A percentile compares a stretch with the other conserved stretches of the same genome.
Conservation (phyloP, 2,329 filamentous ascomycete species). For the Ustulina deusta region DNA sequence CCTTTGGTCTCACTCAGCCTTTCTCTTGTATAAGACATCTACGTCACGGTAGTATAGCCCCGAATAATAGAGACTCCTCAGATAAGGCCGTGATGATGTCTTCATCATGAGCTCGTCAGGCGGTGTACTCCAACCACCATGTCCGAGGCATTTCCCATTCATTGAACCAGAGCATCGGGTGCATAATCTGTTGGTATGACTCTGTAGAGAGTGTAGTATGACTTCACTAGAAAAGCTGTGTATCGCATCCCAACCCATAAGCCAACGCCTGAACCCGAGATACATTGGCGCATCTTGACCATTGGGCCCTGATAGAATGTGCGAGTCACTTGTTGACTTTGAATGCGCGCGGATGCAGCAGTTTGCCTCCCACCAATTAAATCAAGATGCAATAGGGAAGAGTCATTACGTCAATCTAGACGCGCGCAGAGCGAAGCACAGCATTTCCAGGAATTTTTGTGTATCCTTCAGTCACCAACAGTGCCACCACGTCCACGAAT, state of each 20-base stretch:
- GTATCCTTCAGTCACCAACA: constrained; percentile 11
- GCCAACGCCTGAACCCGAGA: background rate
- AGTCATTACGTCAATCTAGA: constrained; percentile 18
- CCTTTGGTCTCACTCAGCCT: background rate
- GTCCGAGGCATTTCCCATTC: constrained; percentile 1
- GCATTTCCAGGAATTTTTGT: constrained; percentile 20
- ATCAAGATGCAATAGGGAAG: constrained; percentile 13
- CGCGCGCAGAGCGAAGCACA: constrained; percentile 7
- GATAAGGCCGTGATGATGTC: background rate
- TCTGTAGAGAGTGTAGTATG: background rate
- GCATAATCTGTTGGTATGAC: constrained; percentile 11
- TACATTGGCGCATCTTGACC: background rate
- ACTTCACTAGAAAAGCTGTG: constrained; percentile 6
- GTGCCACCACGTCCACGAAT: background rate
- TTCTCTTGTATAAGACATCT: constrained; percentile 9
- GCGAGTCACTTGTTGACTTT: background rate
- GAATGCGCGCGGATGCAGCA: background rate
- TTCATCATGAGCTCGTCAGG: constrained; percentile 14
- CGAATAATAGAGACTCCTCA: background rate
- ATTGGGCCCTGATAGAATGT: background rate
- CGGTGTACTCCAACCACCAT: constrained; percentile 14
- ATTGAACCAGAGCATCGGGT: constrained; percentile 9
- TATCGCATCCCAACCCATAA: background rate
- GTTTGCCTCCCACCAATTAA: background rate
- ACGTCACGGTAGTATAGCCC: constrained; percentile 15